These are phyloP conservation scores for Drechmeria coniospora DNA, from an alignment of 2,329 filamentous ascomycete genomes.

Conservation along the genomic window DNA sequence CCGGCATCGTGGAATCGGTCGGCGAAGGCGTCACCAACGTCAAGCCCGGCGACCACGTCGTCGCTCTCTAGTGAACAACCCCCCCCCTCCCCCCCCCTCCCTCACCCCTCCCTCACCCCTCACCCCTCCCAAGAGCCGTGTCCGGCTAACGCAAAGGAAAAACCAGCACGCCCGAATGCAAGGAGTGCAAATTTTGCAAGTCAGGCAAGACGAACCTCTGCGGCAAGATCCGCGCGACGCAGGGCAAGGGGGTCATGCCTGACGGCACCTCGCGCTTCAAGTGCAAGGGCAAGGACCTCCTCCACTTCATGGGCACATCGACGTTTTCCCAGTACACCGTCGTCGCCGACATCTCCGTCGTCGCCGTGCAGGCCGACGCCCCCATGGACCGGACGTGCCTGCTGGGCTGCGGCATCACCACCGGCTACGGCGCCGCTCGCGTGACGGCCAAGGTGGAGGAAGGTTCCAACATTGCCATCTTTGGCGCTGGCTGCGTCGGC, in stretches of 20 bases:
- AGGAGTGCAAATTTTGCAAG: constrained; percentile 98
- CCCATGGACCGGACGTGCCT: constrained; percentile 93
- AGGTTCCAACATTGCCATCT: constrained; percentile 79
- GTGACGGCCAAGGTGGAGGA: constrained; percentile 88
- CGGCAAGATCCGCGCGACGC: constrained; percentile 94
- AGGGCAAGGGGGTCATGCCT: constrained; percentile 92
- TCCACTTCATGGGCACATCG: constrained; percentile 98
- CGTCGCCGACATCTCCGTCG: constrained; percentile 94
- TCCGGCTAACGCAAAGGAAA: background rate
- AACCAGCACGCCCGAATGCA: constrained; percentile 83
- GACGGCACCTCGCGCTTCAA: constrained; percentile 91
- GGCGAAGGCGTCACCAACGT: constrained; percentile 91
- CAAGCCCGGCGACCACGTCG: constrained; percentile 82
- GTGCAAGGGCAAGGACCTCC: constrained; percentile 84
- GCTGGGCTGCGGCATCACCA: constrained; percentile 96
- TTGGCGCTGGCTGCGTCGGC: constrained; percentile 91
- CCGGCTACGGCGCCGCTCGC: constrained; percentile 87
- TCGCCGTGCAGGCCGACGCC: constrained; percentile 78
- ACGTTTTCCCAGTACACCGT: constrained; percentile 99
- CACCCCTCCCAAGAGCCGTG: background rate
- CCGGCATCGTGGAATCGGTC: constrained; percentile 82
- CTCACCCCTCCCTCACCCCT: background rate
- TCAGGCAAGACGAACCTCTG: constrained; percentile 99
- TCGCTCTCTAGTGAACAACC: constrained; percentile 62
- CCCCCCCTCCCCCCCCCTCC: constrained; percentile 1